phyloP scores from a whole-genome alignment of 192 early-diverging fungal species.

The Coemansia pectinata region DNA sequence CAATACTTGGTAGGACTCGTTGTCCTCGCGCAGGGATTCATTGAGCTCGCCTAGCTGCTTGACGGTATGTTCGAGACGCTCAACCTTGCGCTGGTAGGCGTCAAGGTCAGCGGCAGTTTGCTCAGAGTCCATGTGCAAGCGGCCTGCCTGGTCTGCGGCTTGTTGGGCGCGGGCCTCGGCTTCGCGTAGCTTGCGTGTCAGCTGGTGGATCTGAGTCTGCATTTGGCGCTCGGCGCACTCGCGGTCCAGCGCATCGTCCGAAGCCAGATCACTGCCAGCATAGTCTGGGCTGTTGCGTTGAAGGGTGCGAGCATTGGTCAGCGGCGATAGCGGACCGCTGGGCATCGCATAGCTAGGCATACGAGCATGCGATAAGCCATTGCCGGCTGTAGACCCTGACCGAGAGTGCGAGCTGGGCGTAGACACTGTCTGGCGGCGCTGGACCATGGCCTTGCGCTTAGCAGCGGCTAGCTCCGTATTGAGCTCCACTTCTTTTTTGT shows the following conservation, averaged over 20 bases:
- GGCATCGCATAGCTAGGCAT: constrained; percentile 35
- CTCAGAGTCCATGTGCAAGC: constrained; percentile 29
- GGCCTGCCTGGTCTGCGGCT: constrained; percentile 24
- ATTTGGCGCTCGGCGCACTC: neutral
- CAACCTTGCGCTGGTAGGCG: constrained; percentile 20
- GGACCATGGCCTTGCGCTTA: constrained; percentile 36
- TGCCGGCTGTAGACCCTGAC: constrained; percentile 13
- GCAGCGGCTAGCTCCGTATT: constrained; percentile 38
- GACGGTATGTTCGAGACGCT: constrained; percentile 60
- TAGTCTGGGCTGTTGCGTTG: neutral
- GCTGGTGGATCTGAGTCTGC: constrained; percentile 32
- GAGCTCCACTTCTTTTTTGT: constrained; percentile 37
- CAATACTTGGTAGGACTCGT: constrained; percentile 78
- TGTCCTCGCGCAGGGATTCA: constrained; percentile 73
- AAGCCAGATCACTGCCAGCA: neutral
- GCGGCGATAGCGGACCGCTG: constrained; percentile 12
- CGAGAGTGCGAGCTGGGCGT: constrained; percentile 14
- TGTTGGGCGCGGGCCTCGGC: constrained; percentile 38
- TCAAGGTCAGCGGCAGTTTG: constrained; percentile 26
- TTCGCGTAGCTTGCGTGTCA: constrained; percentile 36
- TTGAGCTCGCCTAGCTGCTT: constrained; percentile 67
- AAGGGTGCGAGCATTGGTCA: constrained; percentile 5
- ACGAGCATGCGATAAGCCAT: constrained; percentile 6
- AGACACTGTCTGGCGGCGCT: constrained; percentile 53
- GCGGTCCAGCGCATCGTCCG: neutral